Conservation (phyloP, 805 yeast species). For the Candida corydali region DNA sequence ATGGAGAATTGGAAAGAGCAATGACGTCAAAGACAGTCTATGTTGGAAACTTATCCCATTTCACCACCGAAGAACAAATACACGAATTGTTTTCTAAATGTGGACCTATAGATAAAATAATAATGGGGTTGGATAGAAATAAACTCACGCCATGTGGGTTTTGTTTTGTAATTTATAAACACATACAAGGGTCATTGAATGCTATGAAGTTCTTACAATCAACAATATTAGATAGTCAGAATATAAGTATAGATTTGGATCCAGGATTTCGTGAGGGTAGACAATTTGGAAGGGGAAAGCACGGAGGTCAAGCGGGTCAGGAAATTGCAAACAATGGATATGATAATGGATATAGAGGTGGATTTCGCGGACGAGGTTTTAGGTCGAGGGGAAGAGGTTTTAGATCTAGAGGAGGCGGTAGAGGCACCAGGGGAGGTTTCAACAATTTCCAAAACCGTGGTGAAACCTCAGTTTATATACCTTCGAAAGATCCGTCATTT, state of each 20-base stretch:
- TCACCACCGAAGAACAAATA: constrained; percentile 92
- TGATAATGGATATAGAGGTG: constrained; percentile 35
- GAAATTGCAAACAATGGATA: constrained; percentile 36
- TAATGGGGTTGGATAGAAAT: constrained; percentile 93
- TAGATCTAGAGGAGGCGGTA: constrained; percentile 37
- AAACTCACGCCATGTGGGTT: constrained; percentile 95
- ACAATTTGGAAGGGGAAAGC: constrained; percentile 89
- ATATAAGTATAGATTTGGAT: constrained; percentile 83
- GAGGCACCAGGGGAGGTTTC: constrained; percentile 25
- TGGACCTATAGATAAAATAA: constrained; percentile 73
- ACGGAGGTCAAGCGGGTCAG: constrained; percentile 88
- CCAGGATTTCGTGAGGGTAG: constrained; percentile 96
- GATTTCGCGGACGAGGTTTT: constrained; percentile 38
- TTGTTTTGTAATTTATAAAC: constrained; percentile 80
- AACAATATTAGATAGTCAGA: constrained; percentile 79
- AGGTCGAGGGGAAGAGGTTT: constrained; percentile 35
- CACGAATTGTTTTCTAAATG: constrained; percentile 81
- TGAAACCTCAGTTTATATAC: constrained; percentile 15
- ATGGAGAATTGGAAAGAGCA: constrained; percentile 63
- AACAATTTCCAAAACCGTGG: constrained; percentile 15
- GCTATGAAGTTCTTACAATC: constrained; percentile 80
- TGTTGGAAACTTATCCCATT: constrained; percentile 85
- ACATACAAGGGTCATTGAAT: constrained; percentile 67
- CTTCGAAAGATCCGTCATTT: constrained; percentile 20
- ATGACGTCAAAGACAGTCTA: constrained; percentile 73